Conservation (phyloP, 2,329 filamentous ascomycete genomes). For the Cordyceps cicadae region DNA sequence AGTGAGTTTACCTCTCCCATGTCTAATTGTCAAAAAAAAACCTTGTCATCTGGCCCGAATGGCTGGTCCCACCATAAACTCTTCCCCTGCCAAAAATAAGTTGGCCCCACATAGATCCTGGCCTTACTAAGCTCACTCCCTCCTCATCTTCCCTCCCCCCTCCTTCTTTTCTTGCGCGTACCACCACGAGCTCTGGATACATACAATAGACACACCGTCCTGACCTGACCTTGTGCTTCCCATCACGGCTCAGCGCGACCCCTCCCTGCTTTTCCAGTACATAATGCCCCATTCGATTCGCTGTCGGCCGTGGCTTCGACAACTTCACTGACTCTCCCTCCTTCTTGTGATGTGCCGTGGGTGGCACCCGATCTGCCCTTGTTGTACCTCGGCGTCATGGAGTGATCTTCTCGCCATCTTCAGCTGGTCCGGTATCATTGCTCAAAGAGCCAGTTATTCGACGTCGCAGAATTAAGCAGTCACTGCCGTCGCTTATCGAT, state of each 20-base stretch:
- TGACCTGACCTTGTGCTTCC: neutral
- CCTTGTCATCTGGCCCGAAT: slow-evolving; percentile 8
- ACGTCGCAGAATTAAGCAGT: neutral
- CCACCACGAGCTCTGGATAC: neutral
- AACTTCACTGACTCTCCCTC: no score
- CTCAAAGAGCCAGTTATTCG: neutral
- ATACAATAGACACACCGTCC: no score
- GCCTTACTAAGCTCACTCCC: neutral
- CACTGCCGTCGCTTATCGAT: neutral
- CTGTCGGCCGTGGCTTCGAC: neutral
- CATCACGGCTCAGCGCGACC: neutral
- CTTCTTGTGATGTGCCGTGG: neutral
- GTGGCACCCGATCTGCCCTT: neutral
- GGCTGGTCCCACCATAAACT: slow-evolving; percentile 1
- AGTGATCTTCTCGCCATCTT: neutral
- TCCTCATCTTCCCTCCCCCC: neutral
- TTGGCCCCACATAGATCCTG: neutral
- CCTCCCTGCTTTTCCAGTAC: neutral
- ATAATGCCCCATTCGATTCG: no score
- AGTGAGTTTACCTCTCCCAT: neutral
- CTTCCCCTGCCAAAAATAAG: slow-evolving; percentile 10
- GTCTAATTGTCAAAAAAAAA: neutral
- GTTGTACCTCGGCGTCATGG: neutral
- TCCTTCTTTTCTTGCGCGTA: neutral
- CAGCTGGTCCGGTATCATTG: neutral